Conservation (phyloP, 768 basidiomycete genomes). For the Boletellus ananas region DNA sequence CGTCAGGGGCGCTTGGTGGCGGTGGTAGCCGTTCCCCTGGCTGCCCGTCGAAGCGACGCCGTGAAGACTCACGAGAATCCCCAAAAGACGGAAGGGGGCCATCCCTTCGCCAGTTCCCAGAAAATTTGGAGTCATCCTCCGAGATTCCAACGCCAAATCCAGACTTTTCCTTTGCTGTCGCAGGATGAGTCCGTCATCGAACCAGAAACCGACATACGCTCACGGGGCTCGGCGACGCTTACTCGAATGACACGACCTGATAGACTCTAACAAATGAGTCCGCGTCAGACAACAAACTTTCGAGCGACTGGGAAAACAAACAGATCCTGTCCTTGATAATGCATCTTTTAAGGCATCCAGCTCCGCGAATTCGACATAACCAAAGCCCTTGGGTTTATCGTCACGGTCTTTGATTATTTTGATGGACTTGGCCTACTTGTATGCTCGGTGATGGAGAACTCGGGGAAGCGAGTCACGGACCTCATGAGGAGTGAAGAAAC, state of each 20-base stretch:
- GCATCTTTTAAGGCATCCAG: conserved; percentile 84
- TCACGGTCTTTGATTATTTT: conserved; percentile 93
- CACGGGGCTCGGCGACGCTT: conserved; percentile 95
- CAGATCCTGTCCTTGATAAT: conserved; percentile 64
- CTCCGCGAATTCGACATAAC: conserved; percentile 93
- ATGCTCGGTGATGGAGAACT: conserved; percentile 1
- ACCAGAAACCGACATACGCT: conserved; percentile 34
- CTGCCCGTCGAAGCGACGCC: conserved; percentile 63
- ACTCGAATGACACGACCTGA: conserved; percentile 81
- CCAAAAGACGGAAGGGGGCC: conserved; percentile 74
- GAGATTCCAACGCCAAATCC: conserved; percentile 48
- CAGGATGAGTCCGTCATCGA: conserved; percentile 7
- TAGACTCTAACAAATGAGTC: conserved; percentile 45
- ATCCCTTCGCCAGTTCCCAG: conserved; percentile 81
- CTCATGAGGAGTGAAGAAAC: conserved; percentile 69
- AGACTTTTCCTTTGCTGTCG: conserved; percentile 69
- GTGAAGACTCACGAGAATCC: conserved; percentile 60
- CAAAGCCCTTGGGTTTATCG: conserved; percentile 96
- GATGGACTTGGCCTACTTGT: conserved; percentile 64
- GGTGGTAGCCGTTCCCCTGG: conserved; percentile 41
- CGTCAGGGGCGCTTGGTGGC: conserved; percentile 54
- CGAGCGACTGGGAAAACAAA: conserved; percentile 36
- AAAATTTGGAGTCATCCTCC: conserved; percentile 79
- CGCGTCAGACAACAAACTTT: neutral
- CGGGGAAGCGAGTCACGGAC: conserved; percentile 33